A percentile compares a stretch with the other conserved stretches of the same genome.
These are phyloP conservation scores for Daldinia loculata DNA, from an alignment of 495 filamentous ascomycete species.

Conservation along the genomic window DNA sequence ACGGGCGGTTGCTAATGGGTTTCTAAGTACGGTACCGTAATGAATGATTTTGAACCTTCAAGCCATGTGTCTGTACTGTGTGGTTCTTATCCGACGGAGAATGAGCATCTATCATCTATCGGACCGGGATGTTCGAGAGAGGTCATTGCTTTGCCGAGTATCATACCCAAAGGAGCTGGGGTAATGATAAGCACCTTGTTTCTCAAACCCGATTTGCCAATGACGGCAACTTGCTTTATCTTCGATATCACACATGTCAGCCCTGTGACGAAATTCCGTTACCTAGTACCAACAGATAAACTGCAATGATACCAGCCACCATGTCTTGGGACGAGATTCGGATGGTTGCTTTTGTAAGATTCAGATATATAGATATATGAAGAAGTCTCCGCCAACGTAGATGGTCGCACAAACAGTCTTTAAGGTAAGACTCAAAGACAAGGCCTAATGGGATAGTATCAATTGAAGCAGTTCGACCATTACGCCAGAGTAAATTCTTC, in stretches of 20 bases:
- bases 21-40: conserved; percentile 32
- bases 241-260: conserved; percentile 18
- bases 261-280: conserved; percentile 28
- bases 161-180: conserved; percentile 21
- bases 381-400: neutral
- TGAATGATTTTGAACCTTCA: conserved; percentile 26
- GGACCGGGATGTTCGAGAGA: conserved; percentile 12
- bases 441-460: neutral
- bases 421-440: neutral
- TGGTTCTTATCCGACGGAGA: neutral
- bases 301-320: conserved; percentile 2
- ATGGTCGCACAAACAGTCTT: neutral
- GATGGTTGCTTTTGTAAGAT: neutral
- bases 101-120: conserved; percentile 2
- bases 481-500: neutral
- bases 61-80: neutral
- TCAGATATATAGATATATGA: conserved; percentile 11
- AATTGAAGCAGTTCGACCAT: neutral
- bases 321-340: neutral
- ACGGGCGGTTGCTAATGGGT: conserved; percentile 35
- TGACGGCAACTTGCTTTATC: conserved; percentile 28
- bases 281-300: conserved; percentile 16
- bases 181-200: conserved; percentile 37
- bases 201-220: conserved; percentile 24
- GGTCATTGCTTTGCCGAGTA: conserved; percentile 9